Evolutionary conservation across 208 protist genomes (phyloP), one percentile per base, ranked within the genome.

Genomic region (Angomonas deanei): DNA sequence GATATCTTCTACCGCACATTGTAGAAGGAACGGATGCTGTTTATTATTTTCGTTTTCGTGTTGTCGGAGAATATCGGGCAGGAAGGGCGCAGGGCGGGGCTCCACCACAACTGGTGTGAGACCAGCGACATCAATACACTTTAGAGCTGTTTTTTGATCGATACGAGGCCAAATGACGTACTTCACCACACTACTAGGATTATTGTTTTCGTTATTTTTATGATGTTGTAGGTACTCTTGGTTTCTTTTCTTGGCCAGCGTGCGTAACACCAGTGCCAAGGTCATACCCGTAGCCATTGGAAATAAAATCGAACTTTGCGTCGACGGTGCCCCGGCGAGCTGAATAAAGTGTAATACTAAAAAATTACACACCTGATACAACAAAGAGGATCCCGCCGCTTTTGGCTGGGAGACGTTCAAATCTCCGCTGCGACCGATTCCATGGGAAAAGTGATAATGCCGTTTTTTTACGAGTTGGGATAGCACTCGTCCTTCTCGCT

Each of bases 131-230:
- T 88, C 68, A 34, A 99, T 98, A 36, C 93, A 96, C 82, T 99
- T 99, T 21, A 99, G 76, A 26, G 92, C 97, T 27, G 97, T 97
- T 70, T 99, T 99, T 69, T 99, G 97, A 72, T 99, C 98, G 23
- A 99, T 95, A 30, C 98, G 82, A 0, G 92, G 77, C 93, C 94
- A 99, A 17, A 99, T 56, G 3, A 99, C 97, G 74, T 88, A 96
- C 47, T 33, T 33, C 32, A 5, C 33, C 33, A n/a, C 61, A 11
- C 6, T 21, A 54, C 53, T 64, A 0, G 21, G 1, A 36, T 26
- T 31, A 30, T 49, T 11, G 49, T 17, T 38, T 30, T 24, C 39
- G 1, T 17, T 23, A 4, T 49, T 31, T 26, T 5, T 10, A 11
- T 17, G 28, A 28, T 42, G 57, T 24, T 28, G 48, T 13, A 32